Base-by-base conservation (phyloP, 1,139 yeast species). In the Lodderomyces oxycetoniae region DNA sequence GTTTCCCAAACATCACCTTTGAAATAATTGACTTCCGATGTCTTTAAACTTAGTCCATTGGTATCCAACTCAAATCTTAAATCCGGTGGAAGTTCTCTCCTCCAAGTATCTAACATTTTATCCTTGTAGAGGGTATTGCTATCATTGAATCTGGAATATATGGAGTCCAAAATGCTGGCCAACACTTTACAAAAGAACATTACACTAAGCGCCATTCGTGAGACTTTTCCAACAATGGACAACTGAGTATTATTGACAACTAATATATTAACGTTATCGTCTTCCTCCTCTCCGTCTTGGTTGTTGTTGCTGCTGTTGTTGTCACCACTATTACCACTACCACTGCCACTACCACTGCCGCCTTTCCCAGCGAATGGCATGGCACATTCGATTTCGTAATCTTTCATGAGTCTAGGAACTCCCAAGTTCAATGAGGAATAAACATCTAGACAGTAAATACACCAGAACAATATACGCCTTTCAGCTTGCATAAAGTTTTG, bases 361-460 rank as follows among this genome's bases (percentile, higher is more conserved):
- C 47, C 71, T 42, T 77, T 79, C 35, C 81, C 77, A 17, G 81
- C 69, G 31, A 82, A 74, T 1, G 96, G 95, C 49, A 83, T 59
- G 1, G 91, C 89, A 63, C 95, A 86, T 54, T 86, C 94, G 34
- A 86, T 77, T 52, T 85, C 94, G 48, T 76, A 75, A 53, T 85
- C 95, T 49, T 82, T 81, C 27, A 87, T 57, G 33, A 86, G 58
- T 43, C 95, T 63, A 4, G 95, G 95, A 19, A 86, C 86, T 30
- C 96, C 96, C 32, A 87, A 60, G 39, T 77, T 79, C 40, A 85
- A 71, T 2, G 91, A 77, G 15, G 87, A 68, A 52, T 84, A 85
- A 3, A 79, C 73, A 53, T 88, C 96, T 44, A 87, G 66, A 26
- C 81, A 71, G 53, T 85, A 87, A 27, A 81, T 74, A 44, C 87